Evolutionary conservation across 805 yeast genomes (phyloP).

Genomic region (Candida awuae): DNA sequence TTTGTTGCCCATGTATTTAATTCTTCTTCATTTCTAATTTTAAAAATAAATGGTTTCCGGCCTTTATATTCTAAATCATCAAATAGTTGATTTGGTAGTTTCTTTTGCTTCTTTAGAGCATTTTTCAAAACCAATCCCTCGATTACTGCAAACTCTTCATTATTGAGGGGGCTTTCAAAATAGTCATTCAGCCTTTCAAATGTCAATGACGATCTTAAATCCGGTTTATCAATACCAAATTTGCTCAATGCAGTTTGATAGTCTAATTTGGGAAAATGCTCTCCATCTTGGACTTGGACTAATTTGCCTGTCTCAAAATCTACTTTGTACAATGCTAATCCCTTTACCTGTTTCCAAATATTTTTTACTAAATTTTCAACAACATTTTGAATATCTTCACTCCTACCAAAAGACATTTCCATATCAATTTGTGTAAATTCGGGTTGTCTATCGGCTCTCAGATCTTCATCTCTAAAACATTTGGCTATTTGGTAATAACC

Average conservation of each 20-base stretch:
- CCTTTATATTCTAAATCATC: slow-evolving; percentile 40
- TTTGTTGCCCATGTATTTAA: slow-evolving; percentile 36
- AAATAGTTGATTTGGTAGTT: slow-evolving; percentile 19
- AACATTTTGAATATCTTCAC: slow-evolving; percentile 55
- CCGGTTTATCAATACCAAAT: slow-evolving; percentile 95
- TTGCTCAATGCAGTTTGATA: slow-evolving; percentile 62
- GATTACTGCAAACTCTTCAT: slow-evolving; percentile 51
- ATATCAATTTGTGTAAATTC: slow-evolving; percentile 96
- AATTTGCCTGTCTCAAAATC: slow-evolving; percentile 26
- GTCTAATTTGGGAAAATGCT: slow-evolving; percentile 39
- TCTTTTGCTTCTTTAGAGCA: slow-evolving; percentile 29
- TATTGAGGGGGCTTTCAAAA: slow-evolving; percentile 27
- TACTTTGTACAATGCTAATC: slow-evolving; percentile 32
- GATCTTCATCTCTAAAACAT: slow-evolving; percentile 94
- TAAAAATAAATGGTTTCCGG: slow-evolving; percentile 51
- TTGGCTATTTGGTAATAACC: slow-evolving; percentile 85
- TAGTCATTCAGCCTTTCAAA: slow-evolving; percentile 41
- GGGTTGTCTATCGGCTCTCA: slow-evolving; percentile 92
- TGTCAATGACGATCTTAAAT: slow-evolving; percentile 55
- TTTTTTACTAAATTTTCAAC: slow-evolving; percentile 49
- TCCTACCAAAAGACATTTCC: slow-evolving; percentile 80
- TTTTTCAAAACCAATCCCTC: slow-evolving; percentile 63
- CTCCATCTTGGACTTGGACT: slow-evolving; percentile 19
- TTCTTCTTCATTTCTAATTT: slow-evolving; percentile 38
- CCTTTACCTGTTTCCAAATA: slow-evolving; percentile 47